A percentile compares a stretch with the other conserved stretches of the same genome.
These are phyloP conservation scores for Trichocomaceae sp. DNA, from an alignment of 2,329 filamentous ascomycete genomes.

Conservation along the genomic window DNA sequence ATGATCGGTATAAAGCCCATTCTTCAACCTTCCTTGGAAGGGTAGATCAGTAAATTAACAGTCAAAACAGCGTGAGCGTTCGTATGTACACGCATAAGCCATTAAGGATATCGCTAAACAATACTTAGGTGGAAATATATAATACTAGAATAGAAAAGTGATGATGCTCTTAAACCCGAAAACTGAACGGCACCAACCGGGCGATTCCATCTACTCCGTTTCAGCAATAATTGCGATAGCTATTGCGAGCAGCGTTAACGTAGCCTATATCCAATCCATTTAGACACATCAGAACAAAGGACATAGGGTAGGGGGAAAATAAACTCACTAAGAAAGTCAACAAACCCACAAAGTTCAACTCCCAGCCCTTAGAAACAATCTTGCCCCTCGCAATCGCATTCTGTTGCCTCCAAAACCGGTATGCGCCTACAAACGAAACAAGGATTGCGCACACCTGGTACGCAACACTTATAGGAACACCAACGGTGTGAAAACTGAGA, in stretches of 20 bases:
- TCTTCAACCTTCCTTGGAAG: too few species aligned
- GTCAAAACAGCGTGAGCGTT: background rate
- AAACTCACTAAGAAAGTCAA: constrained; percentile 45
- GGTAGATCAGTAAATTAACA: too few species aligned
- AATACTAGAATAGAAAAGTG: background rate
- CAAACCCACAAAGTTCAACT: constrained; percentile 46
- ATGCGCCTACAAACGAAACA: constrained; percentile 48
- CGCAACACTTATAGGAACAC: constrained; percentile 50
- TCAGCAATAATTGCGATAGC: constrained; percentile 9
- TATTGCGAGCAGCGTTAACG: constrained; percentile 3
- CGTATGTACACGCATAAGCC: background rate
- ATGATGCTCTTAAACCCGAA: background rate
- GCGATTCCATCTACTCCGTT: background rate
- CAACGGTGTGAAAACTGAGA: constrained; percentile 56
- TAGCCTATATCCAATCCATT: constrained; percentile 4
- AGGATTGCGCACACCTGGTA: constrained; percentile 47
- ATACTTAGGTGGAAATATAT: background rate
- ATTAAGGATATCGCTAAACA: background rate
- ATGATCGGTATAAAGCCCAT: too few species aligned
- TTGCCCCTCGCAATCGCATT: constrained; percentile 53
- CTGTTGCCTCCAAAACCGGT: constrained; percentile 57
- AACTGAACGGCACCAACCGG: too few species aligned
- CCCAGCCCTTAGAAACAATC: constrained; percentile 53
- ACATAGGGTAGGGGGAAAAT: background rate
- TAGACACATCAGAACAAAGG: background rate